Base-by-base conservation (phyloP, 2,329 filamentous ascomycete genomes). In the Aureobasidium leucospermi region DNA sequence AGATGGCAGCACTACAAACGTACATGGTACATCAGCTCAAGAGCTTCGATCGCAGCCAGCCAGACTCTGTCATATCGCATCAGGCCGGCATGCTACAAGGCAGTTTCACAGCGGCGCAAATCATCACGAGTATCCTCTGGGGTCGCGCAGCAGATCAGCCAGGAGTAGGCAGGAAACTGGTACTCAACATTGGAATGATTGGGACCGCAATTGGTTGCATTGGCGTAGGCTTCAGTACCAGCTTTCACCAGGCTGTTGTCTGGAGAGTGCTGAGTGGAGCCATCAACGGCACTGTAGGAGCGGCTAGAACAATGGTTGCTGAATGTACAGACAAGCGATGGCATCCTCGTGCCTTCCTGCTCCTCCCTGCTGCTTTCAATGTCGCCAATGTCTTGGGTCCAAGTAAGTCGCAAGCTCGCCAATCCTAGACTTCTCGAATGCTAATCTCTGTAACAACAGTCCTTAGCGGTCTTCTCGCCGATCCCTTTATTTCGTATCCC, bases 391-490 rank as follows among this genome's bases (percentile, higher is more conserved):
- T 75, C 32, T 65, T 71, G 19, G 73, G 73, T 6, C 73, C 73
- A 8, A 70, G 64, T 67, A 63, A 41, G 65, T 29, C 3, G 4
- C 2, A 29, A 36, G 29, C 16, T 34, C n/a, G 34, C 5, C 7
- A 15, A 13, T 48, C 16, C 8, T 5, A 51, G 6, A 6, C 8
- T 9, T 48, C 28, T 32, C 13, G 10, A 5, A 41, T 61, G 55
- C 61, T 62, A 43, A 61, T 32, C 1, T 31, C 10, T 56, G 4
- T 47, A 0, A 23, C 6, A 23, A 6, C 60, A 81, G 79, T 87
- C 48, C 76, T 87, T 69, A 84, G 85, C 28, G 85, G 85, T 32
- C 71, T 85, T 57, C 73, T 88, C 42, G 83, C 84, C 13, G 82
- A 87, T 63, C 85, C 85, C 0, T 73, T 79, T 8, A 73, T 74